Evolutionary conservation across 2,329 filamentous ascomycete genomes (phyloP), one percentile per base, ranked within the genome.

Genomic region (Trichoderma polysporum): DNA sequence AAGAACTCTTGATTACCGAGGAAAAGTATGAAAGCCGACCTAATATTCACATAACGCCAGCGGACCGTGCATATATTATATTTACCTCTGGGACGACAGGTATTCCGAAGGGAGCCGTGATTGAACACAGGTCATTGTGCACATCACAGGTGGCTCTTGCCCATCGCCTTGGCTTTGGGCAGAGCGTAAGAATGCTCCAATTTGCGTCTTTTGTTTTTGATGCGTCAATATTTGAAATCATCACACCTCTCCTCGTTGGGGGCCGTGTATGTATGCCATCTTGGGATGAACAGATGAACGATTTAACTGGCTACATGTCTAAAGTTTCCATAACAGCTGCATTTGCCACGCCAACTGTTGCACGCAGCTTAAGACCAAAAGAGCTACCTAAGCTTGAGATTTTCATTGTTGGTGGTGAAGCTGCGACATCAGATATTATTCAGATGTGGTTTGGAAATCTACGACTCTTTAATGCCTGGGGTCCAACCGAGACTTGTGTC

Each of bases 171-270:
- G 52, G 45, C 0, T 1, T 66, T 8, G 52, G 29, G 1, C 4
- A 53, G 4, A 41, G 17, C 0, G 27, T 49, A 9, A 33, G 33
- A n/a, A 29, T 57, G 31, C 67, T 71, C 4, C 66, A 71, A 1
- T 71, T 71, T 60, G 60, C 69, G 10, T 67, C 69, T 1, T 68
- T 59, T 8, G 68, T 58, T 13, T 71, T 70, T 22, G 70, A 71
- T 4, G 63, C 66, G 5, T 66, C 61, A 2, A 17, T 70, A 17
- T 22, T 50, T 7, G 69, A 70, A 45, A 69, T 70, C 2, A 12
- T 69, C 4, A 41, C 61, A 2, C 33, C 65, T 0, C 66, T 70
- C 13, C 3, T 68, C 5, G 9, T 33, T 0, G 67, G 67, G 8
- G 66, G 39, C 3, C 57, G 56, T 39, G 50, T 66, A 31, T 73